phyloP scores from a whole-genome alignment of 495 filamentous ascomycete genomes.

The Haplographium delicatum region DNA sequence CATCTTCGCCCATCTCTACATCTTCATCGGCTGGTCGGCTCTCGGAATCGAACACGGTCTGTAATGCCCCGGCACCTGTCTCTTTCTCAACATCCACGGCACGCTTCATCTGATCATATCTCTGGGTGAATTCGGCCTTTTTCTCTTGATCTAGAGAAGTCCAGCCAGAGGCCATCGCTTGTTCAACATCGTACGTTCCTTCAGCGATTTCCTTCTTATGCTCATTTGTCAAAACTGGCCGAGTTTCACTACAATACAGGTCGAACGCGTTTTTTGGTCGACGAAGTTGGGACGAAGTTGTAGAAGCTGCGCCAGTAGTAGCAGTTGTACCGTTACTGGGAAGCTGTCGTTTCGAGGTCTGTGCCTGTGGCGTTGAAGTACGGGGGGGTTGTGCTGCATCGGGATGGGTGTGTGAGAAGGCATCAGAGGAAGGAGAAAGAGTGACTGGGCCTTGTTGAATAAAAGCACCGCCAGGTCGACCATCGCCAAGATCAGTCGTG shows the following conservation, averaged over 20 bases:
- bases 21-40: constrained; percentile 29
- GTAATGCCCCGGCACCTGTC: constrained; percentile 15
- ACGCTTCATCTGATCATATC: constrained; percentile 34
- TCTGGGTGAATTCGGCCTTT: constrained; percentile 37
- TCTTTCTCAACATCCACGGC: constrained; percentile 27
- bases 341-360: constrained; percentile 10
- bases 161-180: constrained; percentile 45
- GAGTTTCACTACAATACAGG: constrained; percentile 43
- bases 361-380: constrained; percentile 11
- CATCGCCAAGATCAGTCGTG: constrained; percentile 26
- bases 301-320: constrained; percentile 2
- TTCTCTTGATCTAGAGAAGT: constrained; percentile 38
- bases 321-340: constrained; percentile 14
- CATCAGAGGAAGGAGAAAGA: constrained; percentile 27
- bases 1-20: constrained; percentile 34
- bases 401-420: constrained; percentile 34
- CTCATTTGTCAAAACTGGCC: constrained; percentile 34
- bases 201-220: constrained; percentile 32
- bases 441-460: constrained; percentile 37
- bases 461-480: constrained; percentile 30
- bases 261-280: constrained; percentile 46
- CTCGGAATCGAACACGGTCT: not conserved
- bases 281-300: constrained; percentile 33
- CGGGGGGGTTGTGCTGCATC: constrained; percentile 10
- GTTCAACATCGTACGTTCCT: constrained; percentile 35